Percentiles rank a stretch among this genome's conserved stretches.
These are phyloP conservation scores for Phyllosticta citribraziliensis DNA, from an alignment of 2,329 filamentous ascomycete species.

Conservation along the genomic window DNA sequence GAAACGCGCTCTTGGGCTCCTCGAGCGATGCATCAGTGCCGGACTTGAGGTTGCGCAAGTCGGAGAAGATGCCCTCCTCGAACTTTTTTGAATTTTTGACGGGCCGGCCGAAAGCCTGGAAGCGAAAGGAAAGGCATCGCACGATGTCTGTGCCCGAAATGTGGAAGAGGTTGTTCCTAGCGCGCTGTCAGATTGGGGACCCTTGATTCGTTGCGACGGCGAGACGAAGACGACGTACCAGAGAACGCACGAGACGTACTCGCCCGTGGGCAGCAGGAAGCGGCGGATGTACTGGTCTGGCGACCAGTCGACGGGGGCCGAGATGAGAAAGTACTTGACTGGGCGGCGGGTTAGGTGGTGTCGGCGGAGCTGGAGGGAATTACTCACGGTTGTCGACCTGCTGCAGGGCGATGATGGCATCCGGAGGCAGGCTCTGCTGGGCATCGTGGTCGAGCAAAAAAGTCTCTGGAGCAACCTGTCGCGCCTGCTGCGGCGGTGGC, in stretches of 20 bases:
- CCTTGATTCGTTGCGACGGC: not conserved
- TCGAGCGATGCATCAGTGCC: slow-evolving; percentile 96
- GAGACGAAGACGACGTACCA: slow-evolving; percentile 46
- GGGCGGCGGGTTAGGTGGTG: slow-evolving; percentile 23
- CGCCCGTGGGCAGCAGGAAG: slow-evolving; percentile 90
- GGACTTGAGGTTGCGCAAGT: slow-evolving; percentile 94
- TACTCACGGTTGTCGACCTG: slow-evolving; percentile 94
- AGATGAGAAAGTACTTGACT: slow-evolving; percentile 99
- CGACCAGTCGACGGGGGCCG: slow-evolving; percentile 95
- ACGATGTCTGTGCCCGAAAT: slow-evolving; percentile 99
- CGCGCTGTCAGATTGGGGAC: slow-evolving; percentile 1
- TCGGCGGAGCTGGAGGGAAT: slow-evolving; percentile 27
- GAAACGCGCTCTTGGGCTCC: slow-evolving; percentile 95
- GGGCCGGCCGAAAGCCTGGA: slow-evolving; percentile 94
- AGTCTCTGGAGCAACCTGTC: slow-evolving; percentile 75
- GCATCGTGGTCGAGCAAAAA: slow-evolving; percentile 98
- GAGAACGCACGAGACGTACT: slow-evolving; percentile 97
- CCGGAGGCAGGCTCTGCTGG: slow-evolving; percentile 89
- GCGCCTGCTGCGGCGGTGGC: slow-evolving; percentile 70
- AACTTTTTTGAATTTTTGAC: slow-evolving; percentile 99
- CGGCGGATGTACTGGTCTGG: slow-evolving; percentile 92
- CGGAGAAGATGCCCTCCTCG: slow-evolving; percentile 98
- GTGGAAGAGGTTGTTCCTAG: slow-evolving; percentile 95
- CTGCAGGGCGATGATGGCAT: slow-evolving; percentile 93
- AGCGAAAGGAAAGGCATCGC: slow-evolving; percentile 92